Evolutionary conservation across 371 early-diverging fungal genomes (phyloP), one percentile per base, ranked within the genome.

Genomic region (Lichtheimia ornata): DNA sequence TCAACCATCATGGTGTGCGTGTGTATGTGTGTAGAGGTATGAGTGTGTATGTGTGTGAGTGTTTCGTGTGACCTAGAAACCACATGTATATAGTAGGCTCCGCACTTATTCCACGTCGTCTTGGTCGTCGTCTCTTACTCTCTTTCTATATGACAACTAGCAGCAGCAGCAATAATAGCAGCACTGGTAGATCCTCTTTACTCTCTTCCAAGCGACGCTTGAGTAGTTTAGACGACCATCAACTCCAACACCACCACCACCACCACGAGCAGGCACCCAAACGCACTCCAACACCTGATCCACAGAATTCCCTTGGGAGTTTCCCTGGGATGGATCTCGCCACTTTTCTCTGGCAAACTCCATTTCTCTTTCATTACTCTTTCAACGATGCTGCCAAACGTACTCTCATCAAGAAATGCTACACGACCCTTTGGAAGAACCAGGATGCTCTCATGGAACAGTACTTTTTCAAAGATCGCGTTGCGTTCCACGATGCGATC

Each of bases 391-490:
- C 69, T n/a, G 77, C 82, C 43, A 80, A 77, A 53, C 77, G 77
- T 41, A 73, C 68, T 35, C 76, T 84, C 59, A 70, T 78, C 51
- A 63, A 71, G 50, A 74, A 74, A 54, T 82, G 83, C 40, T 85
- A 84, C 58, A 71, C 76, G 35, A 42, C 73, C 0, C 70, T 84
- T 43, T 85, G 86, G 86, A 72, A 74, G 56, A 70, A 75, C 68
- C 65, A 84, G 44, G 73, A 77, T 53, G 63, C 62, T 13, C 49
- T 67, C 27, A 80, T 79, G 64, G 70, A 74, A 27, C 72, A 73
- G 51, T 79, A 79, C 57, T 85, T 83, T 50, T 83, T 81, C 9
- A 41, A 65, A 20, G 72, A 79, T 62, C 69, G 62, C 17, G 69
- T 72, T 28, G 76, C 72, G 1, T 58, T 79, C 18, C 67, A 79